Evolutionary conservation across 305 asterid species (phyloP).

Genomic region (Fraxinus nigra): DNA sequence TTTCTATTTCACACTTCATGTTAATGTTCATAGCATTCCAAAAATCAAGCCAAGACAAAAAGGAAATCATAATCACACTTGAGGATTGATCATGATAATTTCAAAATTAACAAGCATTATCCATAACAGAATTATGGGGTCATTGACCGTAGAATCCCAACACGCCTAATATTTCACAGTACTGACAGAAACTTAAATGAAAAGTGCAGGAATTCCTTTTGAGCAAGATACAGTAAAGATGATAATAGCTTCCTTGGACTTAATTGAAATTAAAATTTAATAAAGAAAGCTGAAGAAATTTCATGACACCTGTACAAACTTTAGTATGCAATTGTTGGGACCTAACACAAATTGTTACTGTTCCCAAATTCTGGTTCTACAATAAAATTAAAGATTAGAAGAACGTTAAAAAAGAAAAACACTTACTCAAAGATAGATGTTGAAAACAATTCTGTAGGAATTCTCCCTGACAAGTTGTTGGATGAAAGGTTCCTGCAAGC

Average conservation of each 20-base stretch:
- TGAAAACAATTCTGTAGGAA: constrained; percentile 60
- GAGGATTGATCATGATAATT: not conserved
- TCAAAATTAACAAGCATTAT: not conserved
- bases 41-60: not conserved
- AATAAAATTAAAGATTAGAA: not conserved
- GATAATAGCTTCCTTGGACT: not conserved
- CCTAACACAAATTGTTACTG: not conserved
- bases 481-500: constrained; percentile 77
- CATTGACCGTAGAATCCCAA: not conserved
- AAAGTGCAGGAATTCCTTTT: not conserved
- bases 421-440: constrained; percentile 65
- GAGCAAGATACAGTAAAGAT: not conserved
- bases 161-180: not conserved
- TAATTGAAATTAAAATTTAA: not conserved
- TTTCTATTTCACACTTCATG: not conserved
- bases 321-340: not conserved
- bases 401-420: not conserved
- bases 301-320: not conserved
- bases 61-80: not conserved
- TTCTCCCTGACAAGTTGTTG: constrained; percentile 62
- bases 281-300: not conserved
- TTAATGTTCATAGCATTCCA: not conserved
- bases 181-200: not conserved
- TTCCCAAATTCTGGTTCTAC: not conserved
- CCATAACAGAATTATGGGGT: not conserved